Conservation (phyloP, 2,329 filamentous ascomycete species). For the Cladosporium austrohemisphaericum region DNA sequence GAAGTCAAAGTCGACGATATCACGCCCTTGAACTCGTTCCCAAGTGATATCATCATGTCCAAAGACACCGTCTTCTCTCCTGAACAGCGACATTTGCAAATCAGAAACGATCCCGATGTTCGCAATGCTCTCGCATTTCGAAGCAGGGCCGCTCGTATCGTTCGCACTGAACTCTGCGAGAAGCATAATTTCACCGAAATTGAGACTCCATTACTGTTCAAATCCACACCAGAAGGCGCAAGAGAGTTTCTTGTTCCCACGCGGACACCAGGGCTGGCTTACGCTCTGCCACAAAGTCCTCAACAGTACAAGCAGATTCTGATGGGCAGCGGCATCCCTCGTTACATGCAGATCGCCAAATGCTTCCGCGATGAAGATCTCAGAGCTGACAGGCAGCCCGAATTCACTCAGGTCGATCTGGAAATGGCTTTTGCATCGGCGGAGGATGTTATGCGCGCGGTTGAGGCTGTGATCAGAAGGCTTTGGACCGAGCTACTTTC, state of each 20-base stretch:
- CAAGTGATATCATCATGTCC: slow-evolving; percentile 72
- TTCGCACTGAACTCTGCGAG: slow-evolving; percentile 51
- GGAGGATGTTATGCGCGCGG: slow-evolving; percentile 61
- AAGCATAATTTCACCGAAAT: slow-evolving; percentile 67
- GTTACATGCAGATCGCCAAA: slow-evolving; percentile 88
- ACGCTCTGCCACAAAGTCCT: slow-evolving; percentile 90
- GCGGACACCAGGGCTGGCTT: slow-evolving; percentile 68
- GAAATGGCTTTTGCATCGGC: slow-evolving; percentile 85
- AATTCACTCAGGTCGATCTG: slow-evolving; percentile 93
- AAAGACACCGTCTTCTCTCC: slow-evolving; percentile 69
- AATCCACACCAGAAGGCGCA: slow-evolving; percentile 93
- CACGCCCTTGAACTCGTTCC: slow-evolving; percentile 67
- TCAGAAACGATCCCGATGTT: slow-evolving; percentile 69
- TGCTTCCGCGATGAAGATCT: slow-evolving; percentile 96
- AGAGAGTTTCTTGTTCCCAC: slow-evolving; percentile 93
- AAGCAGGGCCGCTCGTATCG: slow-evolving; percentile 54
- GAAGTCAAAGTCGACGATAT: slow-evolving; percentile 63
- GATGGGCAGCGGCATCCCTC: slow-evolving; percentile 80
- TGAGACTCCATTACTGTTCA: slow-evolving; percentile 93
- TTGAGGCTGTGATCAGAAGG: slow-evolving; percentile 52
- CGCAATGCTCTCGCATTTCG: slow-evolving; percentile 68
- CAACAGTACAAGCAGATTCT: slow-evolving; percentile 98
- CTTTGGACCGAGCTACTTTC: slow-evolving; percentile 53
- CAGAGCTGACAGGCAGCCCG: slow-evolving; percentile 86
- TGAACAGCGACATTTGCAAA: slow-evolving; percentile 74